A percentile compares a stretch with the other conserved stretches of the same genome.
These are phyloP conservation scores for Taxawa tesnikishii DNA, from an alignment of 2,329 filamentous ascomycete genomes.

Conservation along the genomic window DNA sequence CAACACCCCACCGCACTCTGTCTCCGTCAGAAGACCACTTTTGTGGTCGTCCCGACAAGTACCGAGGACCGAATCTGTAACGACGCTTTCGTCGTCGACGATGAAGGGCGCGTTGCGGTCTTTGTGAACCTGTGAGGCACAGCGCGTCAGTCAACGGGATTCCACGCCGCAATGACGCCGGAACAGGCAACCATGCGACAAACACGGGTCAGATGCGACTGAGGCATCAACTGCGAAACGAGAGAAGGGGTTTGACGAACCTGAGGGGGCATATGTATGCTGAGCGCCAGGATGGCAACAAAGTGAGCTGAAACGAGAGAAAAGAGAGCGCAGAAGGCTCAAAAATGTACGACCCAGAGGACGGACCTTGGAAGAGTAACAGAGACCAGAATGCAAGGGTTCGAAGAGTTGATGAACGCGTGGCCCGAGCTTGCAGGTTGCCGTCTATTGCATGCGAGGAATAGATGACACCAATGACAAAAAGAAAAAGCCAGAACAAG, in stretches of 20 bases:
- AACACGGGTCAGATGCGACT: background rate
- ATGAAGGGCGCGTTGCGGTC: slow-evolving; percentile 13
- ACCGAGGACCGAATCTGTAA: slow-evolving; percentile 17
- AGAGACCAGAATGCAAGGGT: background rate
- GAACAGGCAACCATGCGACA: background rate
- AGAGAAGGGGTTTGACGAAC: background rate
- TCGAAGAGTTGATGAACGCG: background rate
- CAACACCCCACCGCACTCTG: slow-evolving; percentile 25
- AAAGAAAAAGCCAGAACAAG: background rate
- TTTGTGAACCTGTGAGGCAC: background rate
- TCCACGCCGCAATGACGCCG: background rate
- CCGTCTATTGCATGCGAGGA: background rate
- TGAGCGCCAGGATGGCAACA: background rate
- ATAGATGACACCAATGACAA: background rate
- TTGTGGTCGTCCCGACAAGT: slow-evolving; percentile 25
- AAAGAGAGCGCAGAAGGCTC: background rate
- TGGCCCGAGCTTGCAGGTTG: background rate
- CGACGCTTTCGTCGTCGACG: slow-evolving; percentile 23
- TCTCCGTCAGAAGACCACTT: slow-evolving; percentile 41
- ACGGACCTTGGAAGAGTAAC: no score
- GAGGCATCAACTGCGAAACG: background rate
- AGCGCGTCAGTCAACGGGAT: background rate
- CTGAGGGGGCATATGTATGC: background rate
- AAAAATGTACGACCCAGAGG: background rate
- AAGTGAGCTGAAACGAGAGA: background rate